Conservation (phyloP, 2,329 filamentous ascomycete genomes). For the Dothiorella sarmentorum region DNA sequence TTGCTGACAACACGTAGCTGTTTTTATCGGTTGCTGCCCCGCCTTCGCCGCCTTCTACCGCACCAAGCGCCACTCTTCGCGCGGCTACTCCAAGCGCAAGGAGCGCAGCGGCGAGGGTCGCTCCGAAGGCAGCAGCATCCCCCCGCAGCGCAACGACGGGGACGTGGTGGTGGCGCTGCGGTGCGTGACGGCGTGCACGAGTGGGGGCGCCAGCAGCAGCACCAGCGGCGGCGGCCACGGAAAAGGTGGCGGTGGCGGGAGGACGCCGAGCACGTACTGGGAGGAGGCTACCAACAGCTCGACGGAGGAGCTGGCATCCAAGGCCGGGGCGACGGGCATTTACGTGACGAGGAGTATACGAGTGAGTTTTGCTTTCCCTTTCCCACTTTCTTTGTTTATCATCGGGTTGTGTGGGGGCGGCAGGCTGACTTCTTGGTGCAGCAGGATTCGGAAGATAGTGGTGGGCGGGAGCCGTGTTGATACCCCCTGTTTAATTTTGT, state of each 20-base stretch:
- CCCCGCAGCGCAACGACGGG: background rate
- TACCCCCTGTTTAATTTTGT: too few species aligned
- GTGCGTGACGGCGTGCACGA: background rate
- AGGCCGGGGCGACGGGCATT: background rate
- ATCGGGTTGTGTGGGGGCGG: too few species aligned
- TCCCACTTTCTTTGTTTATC: too few species aligned
- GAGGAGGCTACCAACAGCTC: background rate
- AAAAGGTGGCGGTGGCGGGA: background rate
- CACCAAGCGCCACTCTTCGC: constrained; percentile 18
- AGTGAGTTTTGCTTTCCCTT: background rate
- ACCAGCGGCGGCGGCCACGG: background rate
- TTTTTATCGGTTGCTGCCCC: constrained; percentile 29
- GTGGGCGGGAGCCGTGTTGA: background rate
- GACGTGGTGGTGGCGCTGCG: background rate
- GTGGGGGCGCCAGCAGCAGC: background rate
- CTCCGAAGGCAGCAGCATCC: background rate
- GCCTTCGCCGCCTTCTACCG: constrained; percentile 23
- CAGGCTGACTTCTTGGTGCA: background rate
- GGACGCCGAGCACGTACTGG: constrained; percentile 3
- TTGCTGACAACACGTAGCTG: constrained; percentile 23
- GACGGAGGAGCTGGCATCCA: constrained; percentile 4
- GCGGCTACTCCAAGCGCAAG: constrained; percentile 22
- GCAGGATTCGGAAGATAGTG: background rate
- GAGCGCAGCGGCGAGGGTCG: background rate
- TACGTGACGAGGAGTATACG: constrained; percentile 14